These are phyloP conservation scores for Ulota crispa DNA, from an alignment of 225 moss, liverwort and hornwort species.

Conservation along the genomic window DNA sequence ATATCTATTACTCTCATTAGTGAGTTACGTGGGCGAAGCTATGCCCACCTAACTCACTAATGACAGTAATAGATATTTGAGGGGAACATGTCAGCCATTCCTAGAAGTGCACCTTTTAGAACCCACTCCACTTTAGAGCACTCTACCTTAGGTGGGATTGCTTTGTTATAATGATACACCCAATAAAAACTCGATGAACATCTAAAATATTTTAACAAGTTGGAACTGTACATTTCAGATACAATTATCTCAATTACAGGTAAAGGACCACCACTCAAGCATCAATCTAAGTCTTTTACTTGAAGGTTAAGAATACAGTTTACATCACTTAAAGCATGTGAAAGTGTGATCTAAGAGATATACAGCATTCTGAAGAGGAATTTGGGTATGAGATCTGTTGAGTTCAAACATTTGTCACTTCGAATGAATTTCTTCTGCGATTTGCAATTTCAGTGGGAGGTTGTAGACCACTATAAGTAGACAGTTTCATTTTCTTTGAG, in stretches of 20 bases:
- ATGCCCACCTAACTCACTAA: too few species aligned
- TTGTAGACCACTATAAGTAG: neutral
- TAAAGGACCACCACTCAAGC: neutral
- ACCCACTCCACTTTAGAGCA: too few species aligned
- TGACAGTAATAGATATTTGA: too few species aligned
- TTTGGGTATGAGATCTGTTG: neutral
- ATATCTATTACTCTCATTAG: too few species aligned
- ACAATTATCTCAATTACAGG: neutral
- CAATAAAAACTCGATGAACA: neutral
- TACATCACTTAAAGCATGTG: neutral
- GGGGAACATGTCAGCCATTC: too few species aligned
- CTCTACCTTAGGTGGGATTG: too few species aligned
- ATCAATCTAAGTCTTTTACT: neutral
- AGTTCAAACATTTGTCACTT: neutral
- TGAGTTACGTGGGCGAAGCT: too few species aligned
- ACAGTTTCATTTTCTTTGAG: neutral
- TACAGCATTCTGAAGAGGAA: neutral
- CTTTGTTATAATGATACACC: neutral
- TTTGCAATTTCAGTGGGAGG: neutral
- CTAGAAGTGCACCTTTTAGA: too few species aligned
- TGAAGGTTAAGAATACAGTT: neutral
- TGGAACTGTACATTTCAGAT: neutral
- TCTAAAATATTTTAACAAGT: neutral
- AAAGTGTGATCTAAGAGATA: neutral
- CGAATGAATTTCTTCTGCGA: neutral